Percentiles rank a stretch among this genome's conserved stretches.
phyloP scores from a whole-genome alignment of 345 rosid species.

The Dipteronia dyeriana region DNA sequence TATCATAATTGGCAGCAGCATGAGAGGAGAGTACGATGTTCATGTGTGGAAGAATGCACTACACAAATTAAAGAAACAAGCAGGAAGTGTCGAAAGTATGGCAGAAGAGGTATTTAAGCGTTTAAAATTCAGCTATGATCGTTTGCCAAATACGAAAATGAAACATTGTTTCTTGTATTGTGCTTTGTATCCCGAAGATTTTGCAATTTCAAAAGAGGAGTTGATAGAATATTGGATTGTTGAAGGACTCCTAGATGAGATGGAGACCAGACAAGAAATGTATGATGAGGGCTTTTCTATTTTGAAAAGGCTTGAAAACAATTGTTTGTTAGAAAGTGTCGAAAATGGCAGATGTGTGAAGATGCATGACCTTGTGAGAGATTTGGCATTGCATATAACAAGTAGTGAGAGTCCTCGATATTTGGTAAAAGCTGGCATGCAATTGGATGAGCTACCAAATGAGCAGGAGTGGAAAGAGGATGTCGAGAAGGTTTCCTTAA shows the following conservation, averaged over 20 bases:
- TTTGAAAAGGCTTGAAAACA: constrained; percentile 20
- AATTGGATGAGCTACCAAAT: constrained; percentile 16
- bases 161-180: constrained; percentile 23
- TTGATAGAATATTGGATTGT: constrained; percentile 28
- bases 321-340: constrained; percentile 14
- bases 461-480: constrained; percentile 22
- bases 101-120: neutral
- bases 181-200: constrained; percentile 24
- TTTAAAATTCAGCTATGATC: constrained; percentile 14
- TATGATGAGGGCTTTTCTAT: constrained; percentile 15
- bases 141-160: constrained; percentile 5
- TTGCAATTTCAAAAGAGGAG: neutral
- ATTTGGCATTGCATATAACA: constrained; percentile 21
- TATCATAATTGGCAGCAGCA: constrained; percentile 4
- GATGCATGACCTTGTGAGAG: constrained; percentile 34
- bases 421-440: neutral
- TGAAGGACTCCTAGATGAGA: constrained; percentile 12
- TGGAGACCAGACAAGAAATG: constrained; percentile 11
- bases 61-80: neutral
- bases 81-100: neutral
- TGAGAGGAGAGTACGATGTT: neutral
- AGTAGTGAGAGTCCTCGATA: neutral
- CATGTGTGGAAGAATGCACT: neutral
- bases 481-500: constrained; percentile 18
- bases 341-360: neutral